These are phyloP conservation scores for Chondrostereum purpureum DNA, from an alignment of 1,284 basidiomycete genomes.

Conservation along the genomic window DNA sequence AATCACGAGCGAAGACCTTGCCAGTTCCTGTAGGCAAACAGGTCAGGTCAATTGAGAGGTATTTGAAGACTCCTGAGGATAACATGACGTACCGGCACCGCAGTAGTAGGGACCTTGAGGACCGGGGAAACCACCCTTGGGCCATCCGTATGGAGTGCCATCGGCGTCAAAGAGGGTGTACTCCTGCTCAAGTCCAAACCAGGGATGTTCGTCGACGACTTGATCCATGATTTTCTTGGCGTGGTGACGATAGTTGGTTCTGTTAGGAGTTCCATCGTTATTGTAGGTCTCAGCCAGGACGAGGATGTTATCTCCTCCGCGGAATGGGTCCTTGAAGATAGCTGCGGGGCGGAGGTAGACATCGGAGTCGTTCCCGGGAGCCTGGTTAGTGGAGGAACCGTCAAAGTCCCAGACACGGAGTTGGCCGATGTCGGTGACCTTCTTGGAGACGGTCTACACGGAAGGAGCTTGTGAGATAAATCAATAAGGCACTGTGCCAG, in stretches of 20 bases:
- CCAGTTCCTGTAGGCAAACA: slow-evolving; percentile 62
- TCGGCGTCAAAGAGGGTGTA: slow-evolving; percentile 97
- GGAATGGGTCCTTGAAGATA: slow-evolving; percentile 99
- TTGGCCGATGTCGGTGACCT: slow-evolving; percentile 79
- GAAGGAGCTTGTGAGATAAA: slow-evolving; percentile 10
- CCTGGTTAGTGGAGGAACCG: slow-evolving; percentile 95
- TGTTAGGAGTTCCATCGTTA: slow-evolving; percentile 98
- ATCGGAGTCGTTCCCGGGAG: slow-evolving; percentile 92
- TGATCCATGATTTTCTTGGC: slow-evolving; percentile 92
- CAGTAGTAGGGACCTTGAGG: slow-evolving; percentile 99
- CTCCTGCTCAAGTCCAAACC: slow-evolving; percentile 99
- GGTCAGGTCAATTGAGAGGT: slow-evolving; percentile 12
- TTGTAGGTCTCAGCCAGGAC: slow-evolving; percentile 98
- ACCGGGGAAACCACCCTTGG: slow-evolving; percentile 98
- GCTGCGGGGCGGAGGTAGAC: slow-evolving; percentile 96
- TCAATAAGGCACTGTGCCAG: slow-evolving; percentile 6
- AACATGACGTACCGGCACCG: slow-evolving; percentile 77
- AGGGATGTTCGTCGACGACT: slow-evolving; percentile 77
- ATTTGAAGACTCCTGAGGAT: slow-evolving; percentile 11
- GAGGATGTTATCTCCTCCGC: slow-evolving; percentile 95
- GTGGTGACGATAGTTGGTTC: slow-evolving; percentile 91
- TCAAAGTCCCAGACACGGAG: slow-evolving; percentile 99
- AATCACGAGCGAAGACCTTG: slow-evolving; percentile 97
- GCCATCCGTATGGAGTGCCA: slow-evolving; percentile 92
- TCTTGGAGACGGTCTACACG: slow-evolving; percentile 71